A percentile compares a stretch with the other conserved stretches of the same genome.
These are phyloP conservation scores for Quercus suber DNA, from an alignment of 306 rosid genomes.

Conservation along the genomic window DNA sequence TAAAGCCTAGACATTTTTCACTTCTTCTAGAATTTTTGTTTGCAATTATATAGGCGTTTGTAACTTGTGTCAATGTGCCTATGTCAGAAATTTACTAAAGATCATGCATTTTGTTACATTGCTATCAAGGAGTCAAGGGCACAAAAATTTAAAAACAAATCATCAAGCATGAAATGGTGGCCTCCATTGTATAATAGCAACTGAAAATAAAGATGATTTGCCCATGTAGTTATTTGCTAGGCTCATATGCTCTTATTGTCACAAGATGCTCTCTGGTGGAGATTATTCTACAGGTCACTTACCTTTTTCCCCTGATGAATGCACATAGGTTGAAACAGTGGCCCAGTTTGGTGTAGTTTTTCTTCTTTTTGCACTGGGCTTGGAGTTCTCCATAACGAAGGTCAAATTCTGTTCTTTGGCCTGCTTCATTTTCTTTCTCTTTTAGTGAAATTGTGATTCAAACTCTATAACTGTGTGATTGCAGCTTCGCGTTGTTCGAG, in stretches of 20 bases:
- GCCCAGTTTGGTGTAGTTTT: slow-evolving; percentile 99
- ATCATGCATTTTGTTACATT: not conserved
- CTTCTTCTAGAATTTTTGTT: not conserved
- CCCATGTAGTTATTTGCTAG: not conserved
- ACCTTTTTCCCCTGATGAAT: slow-evolving; percentile 13
- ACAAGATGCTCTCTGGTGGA: not conserved
- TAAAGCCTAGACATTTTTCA: not conserved
- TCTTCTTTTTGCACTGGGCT: slow-evolving; percentile 92
- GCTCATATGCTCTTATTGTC: not conserved
- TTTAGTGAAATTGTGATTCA: slow-evolving; percentile 11
- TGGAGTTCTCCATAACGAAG: slow-evolving; percentile 88
- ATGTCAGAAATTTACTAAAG: not conserved
- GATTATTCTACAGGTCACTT: not conserved
- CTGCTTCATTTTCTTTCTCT: slow-evolving; percentile 14
- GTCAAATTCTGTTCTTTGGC: slow-evolving; percentile 33
- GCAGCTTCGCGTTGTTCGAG: slow-evolving; percentile 91
- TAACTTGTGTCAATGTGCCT: not conserved
- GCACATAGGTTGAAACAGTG: slow-evolving; percentile 88
- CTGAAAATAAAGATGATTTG: not conserved
- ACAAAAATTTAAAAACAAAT: not conserved
- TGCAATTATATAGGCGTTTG: not conserved
- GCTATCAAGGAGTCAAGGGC: not conserved
- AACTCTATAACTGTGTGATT: slow-evolving; percentile 31
- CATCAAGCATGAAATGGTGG: not conserved
- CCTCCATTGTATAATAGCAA: not conserved